Base-by-base conservation (phyloP, 2,329 filamentous ascomycete genomes). In the Fusarium scirpi region DNA sequence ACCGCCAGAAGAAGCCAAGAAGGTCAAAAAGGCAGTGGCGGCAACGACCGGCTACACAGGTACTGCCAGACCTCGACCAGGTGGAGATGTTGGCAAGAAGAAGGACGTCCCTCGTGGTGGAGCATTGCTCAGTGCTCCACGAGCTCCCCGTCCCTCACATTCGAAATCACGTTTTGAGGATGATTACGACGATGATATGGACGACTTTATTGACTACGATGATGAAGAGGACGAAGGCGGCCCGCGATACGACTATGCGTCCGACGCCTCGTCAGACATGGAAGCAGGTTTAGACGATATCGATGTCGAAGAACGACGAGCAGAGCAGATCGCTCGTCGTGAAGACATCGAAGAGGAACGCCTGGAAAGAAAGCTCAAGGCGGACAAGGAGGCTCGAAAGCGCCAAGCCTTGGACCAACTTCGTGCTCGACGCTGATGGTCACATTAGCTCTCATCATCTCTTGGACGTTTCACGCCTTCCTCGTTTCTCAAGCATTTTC, bases 231-330 rank as follows among this genome's bases (percentile, higher is more conserved):
- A 85, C 1, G 79, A 77, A 4, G 78, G 70, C 15, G 79, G 81
- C 10, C 82, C 79, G 32, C 80, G 81, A 8, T 85, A 87, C 65
- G 84, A 83, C 49, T 91, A 92, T 69, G 86, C 83, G 5, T 90
- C 89, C 1, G 91, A 91, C 58, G 88, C 78, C 8, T 92, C 90
- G 8, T 93, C 91, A 8, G 92, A 93, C 73, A 94, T 94, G 91
- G 92, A 94, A 78, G 92, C 91, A 4, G 91, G 91, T 34, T 78
- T 91, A 40, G 90, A 90, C 65, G 92, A 94, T 72, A 87, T 94
- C 55, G 91, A 94, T 65, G 82, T 86, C 38, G 92, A 95, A 78
- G 92, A 95, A 77, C 82, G 84, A 48, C 77, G 82, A 52, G 91
- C 92, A 4, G 86, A 90, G 64, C 80, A 82, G 30, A 83, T 86